phyloP scores from a whole-genome alignment of 2,329 filamentous ascomycete genomes.

The Aspergillus intermedius region DNA sequence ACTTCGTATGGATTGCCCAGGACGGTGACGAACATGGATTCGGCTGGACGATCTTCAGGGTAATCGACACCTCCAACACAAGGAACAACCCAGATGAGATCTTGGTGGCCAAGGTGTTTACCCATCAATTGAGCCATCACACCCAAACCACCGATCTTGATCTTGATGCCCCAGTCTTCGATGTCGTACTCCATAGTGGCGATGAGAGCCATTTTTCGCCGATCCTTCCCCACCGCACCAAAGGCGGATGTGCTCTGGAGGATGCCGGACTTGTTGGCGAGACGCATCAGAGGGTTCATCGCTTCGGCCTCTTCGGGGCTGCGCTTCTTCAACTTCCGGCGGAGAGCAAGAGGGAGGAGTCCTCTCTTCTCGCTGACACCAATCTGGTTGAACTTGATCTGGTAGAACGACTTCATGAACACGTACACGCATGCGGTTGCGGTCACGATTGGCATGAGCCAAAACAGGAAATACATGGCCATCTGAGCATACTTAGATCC shows the following conservation, averaged over 20 bases:
- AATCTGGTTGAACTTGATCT: constrained; percentile 56
- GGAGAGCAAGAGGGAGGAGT: constrained; percentile 31
- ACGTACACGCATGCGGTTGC: constrained; percentile 47
- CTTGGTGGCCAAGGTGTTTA: constrained; percentile 57
- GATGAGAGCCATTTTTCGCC: constrained; percentile 54
- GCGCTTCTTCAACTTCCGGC: constrained; percentile 28
- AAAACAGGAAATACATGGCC: constrained; percentile 49
- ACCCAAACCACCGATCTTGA: constrained; percentile 64
- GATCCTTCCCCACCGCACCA: constrained; percentile 23
- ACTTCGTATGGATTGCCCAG: constrained; percentile 56
- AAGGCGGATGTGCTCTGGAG: constrained; percentile 32
- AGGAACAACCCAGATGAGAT: constrained; percentile 60
- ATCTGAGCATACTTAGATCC: constrained; percentile 52
- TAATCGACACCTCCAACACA: constrained; percentile 60
- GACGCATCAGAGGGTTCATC: constrained; percentile 28
- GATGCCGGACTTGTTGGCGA: constrained; percentile 31
- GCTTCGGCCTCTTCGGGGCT: constrained; percentile 20
- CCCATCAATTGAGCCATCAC: constrained; percentile 67
- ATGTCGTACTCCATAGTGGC: constrained; percentile 69
- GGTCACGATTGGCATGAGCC: constrained; percentile 47
- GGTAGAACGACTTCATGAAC: constrained; percentile 58
- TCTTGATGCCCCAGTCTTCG: constrained; percentile 63
- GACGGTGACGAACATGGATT: constrained; percentile 58
- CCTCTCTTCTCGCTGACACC: constrained; percentile 48
- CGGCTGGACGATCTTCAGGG: constrained; percentile 51